Conservation (phyloP, 768 basidiomycete genomes). For the Rhodotorula paludigena region DNA sequence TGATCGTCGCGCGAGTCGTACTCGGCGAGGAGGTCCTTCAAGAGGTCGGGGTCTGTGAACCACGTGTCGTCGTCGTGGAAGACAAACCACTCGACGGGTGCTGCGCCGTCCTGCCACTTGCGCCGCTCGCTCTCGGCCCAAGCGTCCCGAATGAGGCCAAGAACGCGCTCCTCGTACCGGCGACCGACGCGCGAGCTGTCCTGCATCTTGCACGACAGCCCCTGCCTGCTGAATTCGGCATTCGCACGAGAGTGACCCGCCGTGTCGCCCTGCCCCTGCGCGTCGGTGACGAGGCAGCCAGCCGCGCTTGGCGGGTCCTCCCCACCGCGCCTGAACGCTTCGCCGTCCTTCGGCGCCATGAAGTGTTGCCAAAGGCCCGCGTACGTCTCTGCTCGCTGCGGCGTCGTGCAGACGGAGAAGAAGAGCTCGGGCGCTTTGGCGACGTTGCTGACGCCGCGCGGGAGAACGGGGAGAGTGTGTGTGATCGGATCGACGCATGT, state of each 20-base stretch:
- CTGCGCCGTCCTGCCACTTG: slow-evolving; percentile 12
- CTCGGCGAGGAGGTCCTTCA: not conserved
- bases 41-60: slow-evolving; percentile 15
- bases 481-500: not conserved
- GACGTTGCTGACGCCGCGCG: too few relatives aligned
- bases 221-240: slow-evolving; percentile 8
- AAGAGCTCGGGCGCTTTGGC: slow-evolving; percentile 12
- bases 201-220: slow-evolving; percentile 12
- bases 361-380: slow-evolving; percentile 21
- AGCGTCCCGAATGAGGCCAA: slow-evolving; percentile 14
- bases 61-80: slow-evolving; percentile 38
- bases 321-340: not conserved
- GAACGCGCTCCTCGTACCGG: slow-evolving; percentile 34
- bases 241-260: slow-evolving; percentile 17
- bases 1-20: slow-evolving; percentile 26
- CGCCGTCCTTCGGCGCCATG: slow-evolving; percentile 1
- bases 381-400: slow-evolving; percentile 16
- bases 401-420: slow-evolving; percentile 30
- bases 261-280: slow-evolving; percentile 12
- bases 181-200: slow-evolving; percentile 1
- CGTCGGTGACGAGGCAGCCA: slow-evolving; percentile 31
- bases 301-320: not conserved
- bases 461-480: not conserved
- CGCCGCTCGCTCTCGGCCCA: slow-evolving; percentile 23
- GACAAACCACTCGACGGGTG: slow-evolving; percentile 30